phyloP scores from a whole-genome alignment of 495 filamentous ascomycete genomes.

The Tuber aestivum region DNA sequence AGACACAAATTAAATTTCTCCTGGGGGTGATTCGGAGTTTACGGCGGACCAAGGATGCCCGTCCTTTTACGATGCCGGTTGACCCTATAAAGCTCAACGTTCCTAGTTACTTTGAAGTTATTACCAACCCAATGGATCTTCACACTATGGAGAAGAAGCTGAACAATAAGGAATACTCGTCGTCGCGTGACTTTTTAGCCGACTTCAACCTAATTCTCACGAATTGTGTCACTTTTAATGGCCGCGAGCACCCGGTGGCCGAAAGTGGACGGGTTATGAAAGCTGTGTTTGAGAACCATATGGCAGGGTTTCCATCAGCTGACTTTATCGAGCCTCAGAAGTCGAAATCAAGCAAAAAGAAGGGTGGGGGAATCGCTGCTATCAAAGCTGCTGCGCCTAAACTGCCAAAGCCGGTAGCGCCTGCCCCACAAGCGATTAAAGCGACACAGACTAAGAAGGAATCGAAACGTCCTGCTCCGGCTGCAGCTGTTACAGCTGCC shows the following conservation, averaged over 20 bases:
- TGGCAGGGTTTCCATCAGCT: constrained; percentile 48
- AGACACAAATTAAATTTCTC: constrained; percentile 48
- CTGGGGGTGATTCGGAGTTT: constrained; percentile 58
- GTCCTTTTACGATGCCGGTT: constrained; percentile 69
- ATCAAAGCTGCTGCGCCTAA: constrained; percentile 42
- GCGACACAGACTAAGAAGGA: constrained; percentile 38
- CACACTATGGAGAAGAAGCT: constrained; percentile 72
- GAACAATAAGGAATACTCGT: constrained; percentile 52
- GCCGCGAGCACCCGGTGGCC: constrained; percentile 64
- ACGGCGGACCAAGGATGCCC: constrained; percentile 73
- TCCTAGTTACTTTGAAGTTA: constrained; percentile 62
- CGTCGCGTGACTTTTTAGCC: constrained; percentile 57
- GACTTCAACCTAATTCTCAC: constrained; percentile 70
- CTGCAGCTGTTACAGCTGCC: constrained; percentile 50
- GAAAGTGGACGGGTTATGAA: constrained; percentile 56
- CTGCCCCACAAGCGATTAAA: constrained; percentile 41
- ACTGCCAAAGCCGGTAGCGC: constrained; percentile 24
- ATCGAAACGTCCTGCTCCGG: constrained; percentile 47
- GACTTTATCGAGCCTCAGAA: constrained; percentile 52
- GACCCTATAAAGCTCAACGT: constrained; percentile 61
- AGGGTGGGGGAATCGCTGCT: constrained; percentile 48
- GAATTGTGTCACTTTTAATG: constrained; percentile 79
- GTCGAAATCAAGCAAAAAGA: constrained; percentile 50
- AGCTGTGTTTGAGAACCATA: constrained; percentile 57
- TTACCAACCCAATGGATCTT: constrained; percentile 77